Evolutionary conservation across 345 rosid genomes (phyloP).

Genomic region (Linum lewisii): DNA sequence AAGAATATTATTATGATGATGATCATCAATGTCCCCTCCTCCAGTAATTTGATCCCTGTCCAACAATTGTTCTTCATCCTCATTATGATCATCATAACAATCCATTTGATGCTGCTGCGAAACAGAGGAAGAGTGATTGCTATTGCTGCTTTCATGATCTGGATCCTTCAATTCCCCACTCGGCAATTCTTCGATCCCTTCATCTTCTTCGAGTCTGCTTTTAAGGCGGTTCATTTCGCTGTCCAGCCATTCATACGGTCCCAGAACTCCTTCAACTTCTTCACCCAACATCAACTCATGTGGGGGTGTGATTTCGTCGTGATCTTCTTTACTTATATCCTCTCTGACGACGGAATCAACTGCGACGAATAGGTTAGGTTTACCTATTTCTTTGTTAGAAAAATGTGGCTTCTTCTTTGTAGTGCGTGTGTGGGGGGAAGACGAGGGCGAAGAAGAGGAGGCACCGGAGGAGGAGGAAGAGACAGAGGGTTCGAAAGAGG

Average conservation of each 20-base stretch:
- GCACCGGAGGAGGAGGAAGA: background rate
- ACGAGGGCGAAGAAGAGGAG: background rate
- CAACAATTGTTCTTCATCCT: background rate
- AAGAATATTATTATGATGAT: background rate
- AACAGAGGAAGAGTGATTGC: background rate
- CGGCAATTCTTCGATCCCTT: background rate
- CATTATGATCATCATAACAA: background rate
- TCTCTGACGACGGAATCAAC: too few relatives aligned
- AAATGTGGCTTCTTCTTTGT: too few relatives aligned
- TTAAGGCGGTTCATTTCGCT: constrained; percentile 3
- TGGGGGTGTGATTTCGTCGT: too few relatives aligned
- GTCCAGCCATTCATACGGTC: constrained; percentile 6
- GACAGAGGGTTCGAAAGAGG: background rate
- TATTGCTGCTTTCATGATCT: background rate
- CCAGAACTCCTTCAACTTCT: background rate
- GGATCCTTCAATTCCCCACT: background rate
- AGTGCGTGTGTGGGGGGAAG: background rate
- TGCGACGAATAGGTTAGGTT: too few relatives aligned
- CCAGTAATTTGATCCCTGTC: background rate
- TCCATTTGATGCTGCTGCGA: too few relatives aligned
- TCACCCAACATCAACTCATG: background rate
- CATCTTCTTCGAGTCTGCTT: background rate
- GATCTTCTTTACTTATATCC: too few relatives aligned
- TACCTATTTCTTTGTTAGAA: too few relatives aligned
- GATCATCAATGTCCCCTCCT: background rate